phyloP scores from a whole-genome alignment of 192 early-diverging fungal genomes.

The Coemansia sp. region DNA sequence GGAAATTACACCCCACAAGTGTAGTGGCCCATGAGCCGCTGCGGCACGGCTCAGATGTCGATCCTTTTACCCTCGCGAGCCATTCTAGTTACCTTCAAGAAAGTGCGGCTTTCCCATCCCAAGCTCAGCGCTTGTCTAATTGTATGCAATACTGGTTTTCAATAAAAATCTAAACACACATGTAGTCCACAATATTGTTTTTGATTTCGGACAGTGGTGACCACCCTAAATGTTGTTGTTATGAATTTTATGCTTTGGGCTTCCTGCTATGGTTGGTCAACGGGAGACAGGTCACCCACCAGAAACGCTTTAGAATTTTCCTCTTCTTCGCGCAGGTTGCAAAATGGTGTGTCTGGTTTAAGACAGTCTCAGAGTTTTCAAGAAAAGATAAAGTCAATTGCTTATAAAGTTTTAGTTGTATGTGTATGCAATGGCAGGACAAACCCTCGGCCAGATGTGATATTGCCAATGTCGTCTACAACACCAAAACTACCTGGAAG shows the following conservation, averaged over 20 bases:
- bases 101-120: neutral
- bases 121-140: too few relatives aligned
- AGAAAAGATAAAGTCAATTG: neutral
- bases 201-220: too few relatives aligned
- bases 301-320: neutral
- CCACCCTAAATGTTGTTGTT: too few relatives aligned
- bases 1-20: neutral
- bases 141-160: too few relatives aligned
- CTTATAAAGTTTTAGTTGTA: neutral
- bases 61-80: conserved; percentile 1
- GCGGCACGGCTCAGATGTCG: conserved; percentile 2
- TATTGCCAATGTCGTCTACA: neutral
- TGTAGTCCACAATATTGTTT: too few relatives aligned
- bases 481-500: neutral
- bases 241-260: too few relatives aligned
- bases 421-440: neutral
- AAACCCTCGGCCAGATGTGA: neutral
- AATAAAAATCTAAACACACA: too few relatives aligned
- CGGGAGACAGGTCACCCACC: too few relatives aligned
- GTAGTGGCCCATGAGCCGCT: neutral
- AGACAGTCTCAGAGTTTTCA: neutral
- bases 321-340: neutral
- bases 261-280: too few relatives aligned
- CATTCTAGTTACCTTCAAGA: neutral
- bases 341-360: neutral